A percentile compares a stretch with the other conserved stretches of the same genome.
These are phyloP conservation scores for Ophiobolus disseminans DNA, from an alignment of 2,329 filamentous ascomycete species.

Conservation along the genomic window DNA sequence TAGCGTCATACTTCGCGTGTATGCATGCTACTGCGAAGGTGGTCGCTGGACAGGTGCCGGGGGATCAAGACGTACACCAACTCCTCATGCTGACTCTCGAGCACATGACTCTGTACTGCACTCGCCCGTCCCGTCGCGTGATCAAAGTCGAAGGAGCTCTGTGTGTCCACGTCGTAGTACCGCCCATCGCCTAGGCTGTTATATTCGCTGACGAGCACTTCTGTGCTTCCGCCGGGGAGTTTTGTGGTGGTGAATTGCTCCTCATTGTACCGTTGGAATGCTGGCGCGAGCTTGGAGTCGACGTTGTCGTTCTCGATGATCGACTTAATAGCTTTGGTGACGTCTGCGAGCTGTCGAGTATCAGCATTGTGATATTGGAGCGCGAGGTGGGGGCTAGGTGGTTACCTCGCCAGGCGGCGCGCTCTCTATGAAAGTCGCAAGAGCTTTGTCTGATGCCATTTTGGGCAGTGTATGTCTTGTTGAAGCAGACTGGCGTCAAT, in stretches of 20 bases:
- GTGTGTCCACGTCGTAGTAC: slow-evolving; percentile 90
- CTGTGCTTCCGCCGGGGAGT: slow-evolving; percentile 82
- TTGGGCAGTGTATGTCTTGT: slow-evolving; percentile 10
- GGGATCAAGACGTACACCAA: slow-evolving; percentile 84
- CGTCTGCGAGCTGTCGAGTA: slow-evolving; percentile 75
- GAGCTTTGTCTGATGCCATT: slow-evolving; percentile 49
- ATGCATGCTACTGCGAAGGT: too few relatives aligned
- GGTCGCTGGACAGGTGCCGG: too few relatives aligned
- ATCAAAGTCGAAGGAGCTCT: slow-evolving; percentile 87
- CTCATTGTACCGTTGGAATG: slow-evolving; percentile 95
- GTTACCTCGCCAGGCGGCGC: slow-evolving; percentile 95
- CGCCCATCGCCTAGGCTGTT: slow-evolving; percentile 80
- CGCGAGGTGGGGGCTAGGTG: slow-evolving; percentile 15
- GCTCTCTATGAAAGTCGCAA: slow-evolving; percentile 85
- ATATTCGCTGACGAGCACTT: slow-evolving; percentile 82
- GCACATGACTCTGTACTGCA: slow-evolving; percentile 75
- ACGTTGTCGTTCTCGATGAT: slow-evolving; percentile 75
- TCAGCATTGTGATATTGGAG: slow-evolving; percentile 25
- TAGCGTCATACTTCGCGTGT: neutral
- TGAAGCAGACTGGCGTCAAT: slow-evolving; percentile 9
- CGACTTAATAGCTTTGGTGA: slow-evolving; percentile 89
- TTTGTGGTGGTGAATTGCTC: slow-evolving; percentile 89
- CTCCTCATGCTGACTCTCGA: slow-evolving; percentile 79
- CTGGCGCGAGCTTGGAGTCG: slow-evolving; percentile 75
- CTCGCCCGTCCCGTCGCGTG: slow-evolving; percentile 87